A percentile compares a stretch with the other conserved stretches of the same genome.
Conservation (phyloP, 495 filamentous ascomycete genomes). For the Penicillium bovifimosum region DNA sequence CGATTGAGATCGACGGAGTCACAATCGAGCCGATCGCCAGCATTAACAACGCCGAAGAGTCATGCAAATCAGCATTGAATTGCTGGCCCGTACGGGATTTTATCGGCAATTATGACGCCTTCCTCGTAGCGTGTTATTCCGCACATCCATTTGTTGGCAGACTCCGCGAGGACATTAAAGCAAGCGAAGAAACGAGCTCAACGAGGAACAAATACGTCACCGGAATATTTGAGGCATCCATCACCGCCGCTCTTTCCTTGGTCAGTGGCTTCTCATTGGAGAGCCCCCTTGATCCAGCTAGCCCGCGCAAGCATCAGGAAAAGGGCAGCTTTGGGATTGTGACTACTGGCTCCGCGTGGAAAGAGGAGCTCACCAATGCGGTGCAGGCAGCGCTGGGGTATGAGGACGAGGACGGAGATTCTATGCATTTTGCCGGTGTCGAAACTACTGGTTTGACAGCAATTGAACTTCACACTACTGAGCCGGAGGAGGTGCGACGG, state of each 20-base stretch:
- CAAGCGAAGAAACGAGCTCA: constrained; percentile 17
- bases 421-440: constrained; percentile 64
- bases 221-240: constrained; percentile 83
- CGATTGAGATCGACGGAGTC: constrained; percentile 25
- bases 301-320: constrained; percentile 27
- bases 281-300: constrained; percentile 19
- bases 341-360: constrained; percentile 81
- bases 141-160: constrained; percentile 71
- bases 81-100: constrained; percentile 52
- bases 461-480: constrained; percentile 66
- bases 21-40: constrained; percentile 31
- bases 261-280: constrained; percentile 37
- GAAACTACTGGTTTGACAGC: constrained; percentile 81
- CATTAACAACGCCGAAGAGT: constrained; percentile 47
- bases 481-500: constrained; percentile 56
- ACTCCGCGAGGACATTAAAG: constrained; percentile 42
- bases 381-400: constrained; percentile 46
- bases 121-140: constrained; percentile 85
- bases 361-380: constrained; percentile 58
- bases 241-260: constrained; percentile 50
- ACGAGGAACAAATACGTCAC: constrained; percentile 52
- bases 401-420: constrained; percentile 15
- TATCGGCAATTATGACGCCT: constrained; percentile 59
- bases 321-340: constrained; percentile 77
- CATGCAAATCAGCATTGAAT: constrained; percentile 48